phyloP scores from a whole-genome alignment of 2,329 filamentous ascomycete genomes.

The Didymella segeticola region DNA sequence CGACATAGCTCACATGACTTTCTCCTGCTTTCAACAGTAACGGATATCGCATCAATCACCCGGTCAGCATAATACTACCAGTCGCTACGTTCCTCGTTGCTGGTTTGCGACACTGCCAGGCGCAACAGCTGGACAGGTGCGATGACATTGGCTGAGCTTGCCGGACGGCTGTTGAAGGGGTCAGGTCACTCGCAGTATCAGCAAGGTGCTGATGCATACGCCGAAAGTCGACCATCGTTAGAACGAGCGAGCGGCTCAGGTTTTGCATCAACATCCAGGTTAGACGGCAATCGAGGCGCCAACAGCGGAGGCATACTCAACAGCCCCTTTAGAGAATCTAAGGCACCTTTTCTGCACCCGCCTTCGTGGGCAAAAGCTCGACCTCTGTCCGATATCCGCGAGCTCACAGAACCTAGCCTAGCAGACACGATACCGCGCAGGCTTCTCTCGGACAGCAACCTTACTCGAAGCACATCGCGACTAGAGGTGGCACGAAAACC shows the following conservation, averaged over 20 bases:
- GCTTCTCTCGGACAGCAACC: slow-evolving; percentile 27
- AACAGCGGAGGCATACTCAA: slow-evolving; percentile 36
- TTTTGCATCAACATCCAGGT: slow-evolving; percentile 17
- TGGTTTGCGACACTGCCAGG: slow-evolving; percentile 29
- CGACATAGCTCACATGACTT: slow-evolving; percentile 49
- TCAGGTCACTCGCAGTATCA: slow-evolving; percentile 40
- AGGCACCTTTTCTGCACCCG: slow-evolving; percentile 31
- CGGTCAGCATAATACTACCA: slow-evolving; percentile 39
- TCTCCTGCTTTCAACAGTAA: slow-evolving; percentile 44
- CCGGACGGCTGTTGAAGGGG: slow-evolving; percentile 44
- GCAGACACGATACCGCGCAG: slow-evolving; percentile 46
- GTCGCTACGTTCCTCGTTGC: slow-evolving; percentile 32
- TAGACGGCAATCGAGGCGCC: slow-evolving; percentile 18
- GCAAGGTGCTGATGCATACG: slow-evolving; percentile 27
- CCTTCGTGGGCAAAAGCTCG: slow-evolving; percentile 48
- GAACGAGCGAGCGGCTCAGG: slow-evolving; percentile 24
- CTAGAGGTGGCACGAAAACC: slow-evolving; percentile 40
- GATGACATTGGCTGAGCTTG: slow-evolving; percentile 39
- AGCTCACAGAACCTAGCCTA: slow-evolving; percentile 58
- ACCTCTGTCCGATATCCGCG: slow-evolving; percentile 58
- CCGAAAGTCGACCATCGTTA: slow-evolving; percentile 23
- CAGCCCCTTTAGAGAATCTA: slow-evolving; percentile 33
- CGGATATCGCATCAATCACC: slow-evolving; percentile 44
- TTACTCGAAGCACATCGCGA: slow-evolving; percentile 35
- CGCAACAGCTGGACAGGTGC: slow-evolving; percentile 33